Percentiles rank a stretch among this genome's conserved stretches.
Evolutionary conservation across 805 yeast species (phyloP).

Genomic region (Metschnikowia santaceciliae): DNA sequence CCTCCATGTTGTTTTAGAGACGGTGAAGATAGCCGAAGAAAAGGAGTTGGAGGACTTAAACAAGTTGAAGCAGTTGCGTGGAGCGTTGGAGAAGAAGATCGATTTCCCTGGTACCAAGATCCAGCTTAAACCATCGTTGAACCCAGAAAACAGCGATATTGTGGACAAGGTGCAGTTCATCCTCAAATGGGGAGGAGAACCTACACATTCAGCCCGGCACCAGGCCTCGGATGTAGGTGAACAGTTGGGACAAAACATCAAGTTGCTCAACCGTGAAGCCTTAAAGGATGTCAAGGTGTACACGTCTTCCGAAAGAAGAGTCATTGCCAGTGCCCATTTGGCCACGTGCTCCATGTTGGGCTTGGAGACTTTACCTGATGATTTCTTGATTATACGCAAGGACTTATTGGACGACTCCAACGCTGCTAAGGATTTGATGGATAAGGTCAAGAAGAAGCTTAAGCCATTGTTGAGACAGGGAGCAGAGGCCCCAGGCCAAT

Average conservation of each 20-base stretch:
- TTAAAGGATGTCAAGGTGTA: conserved; percentile 80
- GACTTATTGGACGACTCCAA: conserved; percentile 93
- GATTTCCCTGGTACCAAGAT: conserved; percentile 93
- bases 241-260: conserved; percentile 87
- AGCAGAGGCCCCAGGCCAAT: conserved; percentile 93
- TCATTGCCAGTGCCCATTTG: conserved; percentile 84
- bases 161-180: conserved; percentile 96
- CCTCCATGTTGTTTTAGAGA: conserved; percentile 76
- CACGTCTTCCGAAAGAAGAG: conserved; percentile 93
- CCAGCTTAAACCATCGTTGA: conserved; percentile 85
- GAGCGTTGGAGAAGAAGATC: conserved; percentile 85
- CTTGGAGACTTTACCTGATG: conserved; percentile 63
- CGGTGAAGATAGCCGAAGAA: conserved; percentile 77
- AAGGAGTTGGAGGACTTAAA: conserved; percentile 74
- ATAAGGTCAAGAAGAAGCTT: conserved; percentile 91
- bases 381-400: conserved; percentile 76
- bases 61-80: conserved; percentile 70
- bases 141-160: conserved; percentile 52
- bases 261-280: conserved; percentile 78
- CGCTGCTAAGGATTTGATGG: conserved; percentile 98
- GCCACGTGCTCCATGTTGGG: conserved; percentile 77
- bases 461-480: conserved; percentile 94
- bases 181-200: conserved; percentile 99
- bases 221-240: conserved; percentile 96
- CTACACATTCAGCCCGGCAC: conserved; percentile 93